Evolutionary conservation across 73 alveolate species (phyloP), one percentile per base, ranked within the genome.

Genomic region (Stentor coeruleus): DNA sequence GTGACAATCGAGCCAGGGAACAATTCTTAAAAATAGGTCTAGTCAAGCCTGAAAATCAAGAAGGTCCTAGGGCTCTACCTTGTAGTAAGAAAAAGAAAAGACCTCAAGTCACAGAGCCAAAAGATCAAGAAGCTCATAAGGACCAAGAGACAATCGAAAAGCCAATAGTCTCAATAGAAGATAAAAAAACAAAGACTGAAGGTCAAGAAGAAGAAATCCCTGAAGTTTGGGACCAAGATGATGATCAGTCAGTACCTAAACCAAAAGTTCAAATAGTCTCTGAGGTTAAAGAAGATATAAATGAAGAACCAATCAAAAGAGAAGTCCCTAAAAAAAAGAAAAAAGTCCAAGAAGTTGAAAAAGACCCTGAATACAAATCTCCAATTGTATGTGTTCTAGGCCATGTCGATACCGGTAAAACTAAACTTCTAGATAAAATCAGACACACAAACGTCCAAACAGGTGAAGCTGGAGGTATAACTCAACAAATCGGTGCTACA

Each of bases 401-500:
- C 58, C 99, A 98, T 82, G 99, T 98, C 74, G 99, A 98, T 86
- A 97, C 99, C 28, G 99, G 99, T 39, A 98, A 98, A 92, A 97
- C 99, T 3, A 95, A 96, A 86, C 93, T 98, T 31, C 91, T 98
- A 35, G 99, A 98, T 92, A 98, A 98, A 88, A 93, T 98, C 41
- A 90, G 99, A 58, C 96, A 96, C 74, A 96, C 99, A 3, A 97
- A 98, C 82, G 99, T 97, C 57, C 98, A 97, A 93, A 91, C 93
- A n/a, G 99, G 99, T 14, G 88, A 82, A 74, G 99, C 99, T 1
- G 99, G 99, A 4, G 99, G 99, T 72, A 98, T 98, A 77, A 98
- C 99, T 31, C 97, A 98, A 88, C 98, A 98, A 89, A 98, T 98
- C 37, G 99, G 99, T 42, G 99, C 99, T 41, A 98, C 99, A 38